phyloP scores from a whole-genome alignment of 1,284 basidiomycete species.

The Chalciporus sp. region DNA sequence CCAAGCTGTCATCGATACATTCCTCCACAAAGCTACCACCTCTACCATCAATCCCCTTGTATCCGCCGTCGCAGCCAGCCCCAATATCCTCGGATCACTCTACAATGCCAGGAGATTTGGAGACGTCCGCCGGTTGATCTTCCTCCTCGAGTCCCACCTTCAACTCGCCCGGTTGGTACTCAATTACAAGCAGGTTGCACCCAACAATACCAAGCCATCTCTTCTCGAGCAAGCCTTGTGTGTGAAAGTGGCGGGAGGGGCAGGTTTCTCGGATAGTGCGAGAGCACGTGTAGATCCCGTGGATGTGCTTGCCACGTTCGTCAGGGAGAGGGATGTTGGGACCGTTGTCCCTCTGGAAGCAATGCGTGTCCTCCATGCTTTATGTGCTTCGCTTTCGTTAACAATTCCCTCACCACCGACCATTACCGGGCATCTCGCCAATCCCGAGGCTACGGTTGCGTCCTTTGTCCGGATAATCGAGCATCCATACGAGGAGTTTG shows the following conservation, averaged over 20 bases:
- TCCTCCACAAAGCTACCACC: slow-evolving; percentile 71
- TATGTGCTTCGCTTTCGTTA: slow-evolving; percentile 67
- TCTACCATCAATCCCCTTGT: slow-evolving; percentile 78
- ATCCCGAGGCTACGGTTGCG: slow-evolving; percentile 67
- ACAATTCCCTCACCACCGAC: slow-evolving; percentile 62
- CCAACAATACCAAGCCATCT: slow-evolving; percentile 48
- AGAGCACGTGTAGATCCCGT: slow-evolving; percentile 63
- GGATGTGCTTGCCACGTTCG: slow-evolving; percentile 67
- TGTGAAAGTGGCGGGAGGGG: slow-evolving; percentile 54
- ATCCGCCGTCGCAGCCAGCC: slow-evolving; percentile 63
- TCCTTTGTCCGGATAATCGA: slow-evolving; percentile 66
- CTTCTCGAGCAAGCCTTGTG: slow-evolving; percentile 78
- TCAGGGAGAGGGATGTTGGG: slow-evolving; percentile 64
- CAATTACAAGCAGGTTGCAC: slow-evolving; percentile 54
- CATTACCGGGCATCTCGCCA: slow-evolving; percentile 71
- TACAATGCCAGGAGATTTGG: slow-evolving; percentile 64
- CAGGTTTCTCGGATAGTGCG: slow-evolving; percentile 48
- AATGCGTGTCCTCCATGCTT: slow-evolving; percentile 62
- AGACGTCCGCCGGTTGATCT: slow-evolving; percentile 70
- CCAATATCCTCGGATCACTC: slow-evolving; percentile 59
- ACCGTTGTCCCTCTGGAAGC: slow-evolving; percentile 62
- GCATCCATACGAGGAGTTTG: slow-evolving; percentile 70
- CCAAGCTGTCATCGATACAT: slow-evolving; percentile 62
- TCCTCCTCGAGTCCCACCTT: slow-evolving; percentile 68
- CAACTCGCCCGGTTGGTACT: slow-evolving; percentile 63